Conservation (phyloP, 768 basidiomycete species). For the Lentinula sp. region DNA sequence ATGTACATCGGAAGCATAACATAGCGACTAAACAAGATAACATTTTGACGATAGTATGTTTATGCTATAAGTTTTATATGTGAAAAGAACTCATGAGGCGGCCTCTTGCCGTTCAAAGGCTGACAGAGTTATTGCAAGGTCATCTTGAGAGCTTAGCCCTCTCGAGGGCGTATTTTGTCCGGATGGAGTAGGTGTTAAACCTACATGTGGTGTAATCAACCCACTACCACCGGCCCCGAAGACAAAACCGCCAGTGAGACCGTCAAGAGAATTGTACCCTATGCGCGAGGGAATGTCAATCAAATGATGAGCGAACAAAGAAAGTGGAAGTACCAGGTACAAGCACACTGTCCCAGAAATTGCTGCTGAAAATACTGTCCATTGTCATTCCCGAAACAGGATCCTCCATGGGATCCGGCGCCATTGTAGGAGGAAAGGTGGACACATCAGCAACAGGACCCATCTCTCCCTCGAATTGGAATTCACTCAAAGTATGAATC, state of each 20-base stretch:
- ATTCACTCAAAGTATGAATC: conserved; percentile 40
- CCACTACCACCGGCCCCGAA: conserved; percentile 82
- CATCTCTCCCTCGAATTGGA: conserved; percentile 78
- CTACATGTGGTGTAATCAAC: conserved; percentile 69
- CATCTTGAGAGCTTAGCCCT: conserved; percentile 10
- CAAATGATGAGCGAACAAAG: background rate
- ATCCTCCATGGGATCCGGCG: conserved; percentile 38
- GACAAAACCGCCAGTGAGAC: conserved; percentile 79
- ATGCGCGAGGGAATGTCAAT: background rate
- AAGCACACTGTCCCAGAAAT: conserved; percentile 86
- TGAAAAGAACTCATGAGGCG: background rate
- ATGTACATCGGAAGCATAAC: conserved; percentile 3
- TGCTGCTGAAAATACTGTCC: conserved; percentile 74
- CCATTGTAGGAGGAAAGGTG: conserved; percentile 88
- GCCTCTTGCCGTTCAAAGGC: conserved; percentile 25
- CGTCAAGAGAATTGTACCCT: conserved; percentile 84
- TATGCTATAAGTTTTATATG: background rate
- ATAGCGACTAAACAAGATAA: conserved; percentile 1
- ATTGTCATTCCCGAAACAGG: conserved; percentile 54
- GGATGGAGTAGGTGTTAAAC: conserved; percentile 53
- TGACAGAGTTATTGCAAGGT: conserved; percentile 40
- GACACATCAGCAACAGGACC: conserved; percentile 77
- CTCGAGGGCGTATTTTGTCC: conserved; percentile 44
- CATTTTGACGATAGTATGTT: background rate
- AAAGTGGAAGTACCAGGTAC: conserved; percentile 49